These are phyloP conservation scores for Gastrolobium bilobum DNA, from an alignment of 306 rosid genomes.

Conservation along the genomic window DNA sequence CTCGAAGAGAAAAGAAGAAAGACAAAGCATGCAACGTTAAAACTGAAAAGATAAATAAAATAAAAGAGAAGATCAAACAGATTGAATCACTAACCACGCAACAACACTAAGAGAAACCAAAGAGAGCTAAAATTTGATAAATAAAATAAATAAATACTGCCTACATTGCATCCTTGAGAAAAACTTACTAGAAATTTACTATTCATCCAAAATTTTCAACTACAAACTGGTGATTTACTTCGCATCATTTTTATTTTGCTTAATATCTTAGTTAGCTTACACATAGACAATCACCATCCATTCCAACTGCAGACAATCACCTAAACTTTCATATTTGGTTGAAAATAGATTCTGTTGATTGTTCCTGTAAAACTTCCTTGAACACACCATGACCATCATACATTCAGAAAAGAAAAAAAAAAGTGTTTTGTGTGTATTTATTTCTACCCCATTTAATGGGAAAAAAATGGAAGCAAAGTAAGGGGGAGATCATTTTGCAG, in stretches of 20 bases:
- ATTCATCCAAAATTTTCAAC: slow-evolving; percentile 3
- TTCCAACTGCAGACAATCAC: slow-evolving; percentile 20
- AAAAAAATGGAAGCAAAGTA: not conserved
- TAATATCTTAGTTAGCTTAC: slow-evolving; percentile 8
- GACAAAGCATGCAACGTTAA: not conserved
- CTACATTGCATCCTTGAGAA: not conserved
- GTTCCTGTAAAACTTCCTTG: slow-evolving; percentile 5
- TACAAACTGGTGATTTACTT: slow-evolving; percentile 1
- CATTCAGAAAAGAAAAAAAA: not conserved
- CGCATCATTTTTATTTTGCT: not conserved
- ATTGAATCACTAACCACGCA: not conserved
- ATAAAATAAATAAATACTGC: not conserved
- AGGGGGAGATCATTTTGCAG: slow-evolving; percentile 10
- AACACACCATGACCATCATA: not conserved
- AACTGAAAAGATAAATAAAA: not conserved
- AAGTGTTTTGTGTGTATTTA: not conserved
- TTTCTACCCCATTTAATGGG: not conserved
- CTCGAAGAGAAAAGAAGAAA: slow-evolving; percentile 14
- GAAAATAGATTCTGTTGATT: slow-evolving; percentile 18
- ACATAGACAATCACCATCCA: not conserved
- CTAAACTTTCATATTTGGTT: slow-evolving; percentile 26
- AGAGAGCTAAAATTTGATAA: not conserved
- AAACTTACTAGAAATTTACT: not conserved
- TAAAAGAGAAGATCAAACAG: not conserved
- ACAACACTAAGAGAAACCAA: slow-evolving; percentile 15